Conservation (phyloP, 1,284 basidiomycete genomes). For the Boletellus dicymbophilus region DNA sequence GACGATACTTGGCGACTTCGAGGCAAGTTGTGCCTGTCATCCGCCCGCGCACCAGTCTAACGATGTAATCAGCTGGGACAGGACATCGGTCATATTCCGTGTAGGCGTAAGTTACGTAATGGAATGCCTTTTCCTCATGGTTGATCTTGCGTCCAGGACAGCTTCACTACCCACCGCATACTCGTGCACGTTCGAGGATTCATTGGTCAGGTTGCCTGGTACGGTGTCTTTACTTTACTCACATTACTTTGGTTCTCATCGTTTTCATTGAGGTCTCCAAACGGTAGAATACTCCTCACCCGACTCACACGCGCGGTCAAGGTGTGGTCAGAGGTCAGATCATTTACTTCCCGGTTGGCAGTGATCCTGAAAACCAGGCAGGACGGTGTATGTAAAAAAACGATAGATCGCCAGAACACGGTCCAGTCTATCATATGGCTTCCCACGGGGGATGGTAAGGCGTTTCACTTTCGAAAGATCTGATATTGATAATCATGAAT, state of each 20-base stretch:
- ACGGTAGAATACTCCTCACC: constrained; percentile 61
- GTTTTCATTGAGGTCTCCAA: constrained; percentile 58
- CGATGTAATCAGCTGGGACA: constrained; percentile 61
- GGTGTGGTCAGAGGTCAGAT: constrained; percentile 68
- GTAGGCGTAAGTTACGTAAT: constrained; percentile 51
- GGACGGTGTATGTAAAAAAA: constrained; percentile 73
- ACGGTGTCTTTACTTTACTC: constrained; percentile 7
- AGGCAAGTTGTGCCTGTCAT: constrained; percentile 19
- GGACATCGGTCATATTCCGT: constrained; percentile 72
- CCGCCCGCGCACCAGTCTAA: constrained; percentile 5
- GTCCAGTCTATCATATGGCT: constrained; percentile 77
- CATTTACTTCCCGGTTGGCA: constrained; percentile 20
- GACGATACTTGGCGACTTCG: constrained; percentile 40
- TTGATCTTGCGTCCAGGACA: constrained; percentile 43
- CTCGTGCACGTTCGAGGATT: constrained; percentile 75
- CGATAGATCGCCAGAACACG: constrained; percentile 60
- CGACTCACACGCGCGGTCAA: constrained; percentile 73
- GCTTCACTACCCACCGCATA: constrained; percentile 59
- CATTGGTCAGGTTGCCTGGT: constrained; percentile 81
- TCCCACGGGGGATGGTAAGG: constrained; percentile 61
- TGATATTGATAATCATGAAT: constrained; percentile 14
- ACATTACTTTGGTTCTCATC: constrained; percentile 4
- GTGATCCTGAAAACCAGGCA: constrained; percentile 30
- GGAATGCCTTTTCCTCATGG: constrained; percentile 9
- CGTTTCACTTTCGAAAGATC: constrained; percentile 9